Evolutionary conservation across 176 grass and related monocot genomes (phyloP).

Genomic region (Aegilops longissima): DNA sequence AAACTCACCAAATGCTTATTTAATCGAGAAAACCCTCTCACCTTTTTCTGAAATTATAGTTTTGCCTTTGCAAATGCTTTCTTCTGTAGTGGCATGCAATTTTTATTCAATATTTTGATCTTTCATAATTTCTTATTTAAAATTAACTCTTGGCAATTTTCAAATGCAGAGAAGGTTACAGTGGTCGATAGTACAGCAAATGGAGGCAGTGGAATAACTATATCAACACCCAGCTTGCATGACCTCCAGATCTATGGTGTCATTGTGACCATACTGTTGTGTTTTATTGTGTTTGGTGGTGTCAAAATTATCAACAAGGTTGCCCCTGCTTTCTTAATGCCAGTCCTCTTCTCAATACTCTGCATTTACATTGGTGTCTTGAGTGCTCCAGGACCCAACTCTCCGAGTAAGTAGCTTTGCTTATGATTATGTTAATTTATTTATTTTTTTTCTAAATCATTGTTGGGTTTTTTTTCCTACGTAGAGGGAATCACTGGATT

Average conservation of each 20-base stretch:
- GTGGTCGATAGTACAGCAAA: conserved; percentile 64
- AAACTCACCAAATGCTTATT: background rate
- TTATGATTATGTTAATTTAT: background rate
- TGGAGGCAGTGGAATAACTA: conserved; percentile 42
- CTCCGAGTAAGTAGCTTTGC: conserved; percentile 54
- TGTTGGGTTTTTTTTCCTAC: background rate
- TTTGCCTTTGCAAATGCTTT: background rate
- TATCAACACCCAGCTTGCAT: conserved; percentile 87
- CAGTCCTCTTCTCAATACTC: conserved; percentile 86
- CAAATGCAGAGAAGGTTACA: conserved; percentile 67
- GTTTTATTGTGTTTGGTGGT: conserved; percentile 96
- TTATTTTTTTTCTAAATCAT: background rate
- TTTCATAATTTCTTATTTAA: background rate
- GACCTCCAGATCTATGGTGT: conserved; percentile 91
- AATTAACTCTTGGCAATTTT: conserved; percentile 22
- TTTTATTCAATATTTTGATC: background rate
- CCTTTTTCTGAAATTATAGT: background rate
- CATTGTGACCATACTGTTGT: conserved; percentile 79
- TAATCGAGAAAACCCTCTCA: background rate
- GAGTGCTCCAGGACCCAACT: conserved; percentile 54
- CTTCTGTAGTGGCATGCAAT: background rate
- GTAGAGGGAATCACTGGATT: conserved; percentile 83
- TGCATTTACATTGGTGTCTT: conserved; percentile 87
- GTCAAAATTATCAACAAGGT: conserved; percentile 98
- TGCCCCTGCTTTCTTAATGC: conserved; percentile 79